Evolutionary conservation across 371 early-diverging fungal species (phyloP), one percentile per base, ranked within the genome.

Genomic region (Rhizopus delemar): DNA sequence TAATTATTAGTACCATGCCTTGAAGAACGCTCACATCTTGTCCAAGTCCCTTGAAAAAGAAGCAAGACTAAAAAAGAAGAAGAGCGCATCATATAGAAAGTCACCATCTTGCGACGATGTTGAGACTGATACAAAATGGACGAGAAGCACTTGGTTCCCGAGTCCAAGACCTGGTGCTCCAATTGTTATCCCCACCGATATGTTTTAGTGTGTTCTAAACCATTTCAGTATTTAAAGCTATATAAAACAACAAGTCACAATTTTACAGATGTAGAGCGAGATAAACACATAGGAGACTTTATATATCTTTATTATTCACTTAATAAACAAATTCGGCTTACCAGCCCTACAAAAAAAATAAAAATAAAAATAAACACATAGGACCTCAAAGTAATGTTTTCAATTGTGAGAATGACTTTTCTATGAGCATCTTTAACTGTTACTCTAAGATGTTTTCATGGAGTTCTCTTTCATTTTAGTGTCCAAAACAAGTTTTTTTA

Each of bases 61-160:
- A 22, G 22, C 41, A 41, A 41, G 31, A 54, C 4, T 51, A 38
- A 38, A 51, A 8, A 54, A 41, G 55, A 41, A 43, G 41, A 11
- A 36, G 36, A 36, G 36, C 2, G 2, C 36, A 36, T 36, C 36
- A 11, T 36, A 36, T 36, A 36, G 2, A 41, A 54, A 45, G n/a
- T 38, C 43, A 28, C 43, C 28, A 16, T 41, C 43, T 54, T 41
- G n/a, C 45, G 41, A 43, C 1, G 55, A 41, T 54, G 51, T 5
- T 5, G 33, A 41, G 41, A 41, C 16, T 41, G 28, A 5, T 12
- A 22, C 31, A 54, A 31, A 41, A 1, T 43, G 55, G 55, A 54
- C 45, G 32, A 41, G 55, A 54, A 41, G 33, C 39, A 54, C 45
- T 9, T 54, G 55, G 55, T 54, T 54, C 41, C 55, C 55, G 1